phyloP scores from a whole-genome alignment of 257 asterid genomes.

The Echium plantagineum region DNA sequence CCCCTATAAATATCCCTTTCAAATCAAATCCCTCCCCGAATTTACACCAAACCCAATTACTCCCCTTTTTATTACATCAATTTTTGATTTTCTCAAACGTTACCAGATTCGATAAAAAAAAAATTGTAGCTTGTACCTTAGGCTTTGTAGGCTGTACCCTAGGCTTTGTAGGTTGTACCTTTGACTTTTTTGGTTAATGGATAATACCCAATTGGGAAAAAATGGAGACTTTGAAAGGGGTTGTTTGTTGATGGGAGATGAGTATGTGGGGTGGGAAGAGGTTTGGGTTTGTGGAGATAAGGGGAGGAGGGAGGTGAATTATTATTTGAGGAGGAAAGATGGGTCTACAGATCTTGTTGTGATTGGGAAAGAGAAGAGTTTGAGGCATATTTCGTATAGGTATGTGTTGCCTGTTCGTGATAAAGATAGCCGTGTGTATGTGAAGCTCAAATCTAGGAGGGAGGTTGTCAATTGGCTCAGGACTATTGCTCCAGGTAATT shows the following conservation, averaged over 20 bases:
- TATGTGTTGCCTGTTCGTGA: conserved; percentile 14
- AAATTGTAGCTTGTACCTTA: no score
- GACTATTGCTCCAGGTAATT: conserved; percentile 46
- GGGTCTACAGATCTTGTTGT: conserved; percentile 68
- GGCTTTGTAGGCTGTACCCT: no score
- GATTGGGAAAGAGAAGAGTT: conserved; percentile 58
- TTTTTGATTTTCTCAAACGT: no score
- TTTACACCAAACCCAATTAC: conserved; percentile 7
- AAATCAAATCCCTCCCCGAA: conserved; percentile 20
- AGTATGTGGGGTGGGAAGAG: conserved; percentile 65
- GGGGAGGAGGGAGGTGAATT: conserved; percentile 55
- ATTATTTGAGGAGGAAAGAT: conserved; percentile 45
- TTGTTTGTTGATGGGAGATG: conserved; percentile 10
- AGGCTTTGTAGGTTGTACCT: no score
- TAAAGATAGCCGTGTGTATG: conserved; percentile 23
- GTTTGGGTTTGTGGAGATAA: conserved; percentile 34
- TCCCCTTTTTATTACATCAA: not conserved
- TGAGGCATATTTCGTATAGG: conserved; percentile 37
- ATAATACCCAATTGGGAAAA: no score
- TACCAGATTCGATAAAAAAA: no score
- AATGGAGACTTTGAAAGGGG: no score
- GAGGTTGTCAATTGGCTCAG: conserved; percentile 68
- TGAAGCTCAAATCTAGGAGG: conserved; percentile 53
- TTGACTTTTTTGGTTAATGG: no score
- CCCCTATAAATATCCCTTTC: conserved; percentile 1